Base-by-base conservation (phyloP, 257 asterid species). In the Cynanchum wilfordii region DNA sequence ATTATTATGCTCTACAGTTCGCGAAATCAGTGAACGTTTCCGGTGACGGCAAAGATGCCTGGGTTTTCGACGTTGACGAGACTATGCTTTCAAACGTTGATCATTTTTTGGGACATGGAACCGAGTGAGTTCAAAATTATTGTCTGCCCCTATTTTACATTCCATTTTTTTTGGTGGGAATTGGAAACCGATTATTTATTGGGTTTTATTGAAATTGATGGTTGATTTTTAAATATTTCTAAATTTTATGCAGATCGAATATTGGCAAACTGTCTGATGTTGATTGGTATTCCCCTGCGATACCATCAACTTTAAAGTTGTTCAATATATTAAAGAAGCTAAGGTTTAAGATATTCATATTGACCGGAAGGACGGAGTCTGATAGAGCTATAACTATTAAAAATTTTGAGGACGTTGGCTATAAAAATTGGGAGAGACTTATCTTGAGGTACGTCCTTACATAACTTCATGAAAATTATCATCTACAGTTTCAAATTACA, bases 1-100 rank as follows among this genome's bases (percentile, higher is more conserved):
- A 94, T 25, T 86, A 81, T 45, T 79, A 59, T 13, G 74, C 92
- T 40, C 38, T 78, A 68, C 85, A 74, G 25, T 84, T 77, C 79
- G 96, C 91, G 10, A 77, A 69, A 73, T 55, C 83, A 25, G 82
- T 83, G 27, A 20, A 75, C 1, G 57, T 81, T 66, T 17, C 87
- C 71, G 91, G 83, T 45, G 70, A 80, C 65, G 90, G 90, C 17
- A 89, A 87, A 80, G 89, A 86, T 60, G 97, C 89, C 40, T 93
- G 98, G 96, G 77, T 93, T 65, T 93, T 93, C 79, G 98, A 93
- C 77, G 73, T 93, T 52, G 98, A 93, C 58, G 98, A 93, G 84
- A 92, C 97, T 12, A 73, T 92, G 82, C 87, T 92, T 15, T 86
- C 94, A 17, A 92, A 92, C 66, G 75, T 92, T 56, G 97, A 97